phyloP scores from a whole-genome alignment of 345 rosid species.

The Camelina hispida region DNA sequence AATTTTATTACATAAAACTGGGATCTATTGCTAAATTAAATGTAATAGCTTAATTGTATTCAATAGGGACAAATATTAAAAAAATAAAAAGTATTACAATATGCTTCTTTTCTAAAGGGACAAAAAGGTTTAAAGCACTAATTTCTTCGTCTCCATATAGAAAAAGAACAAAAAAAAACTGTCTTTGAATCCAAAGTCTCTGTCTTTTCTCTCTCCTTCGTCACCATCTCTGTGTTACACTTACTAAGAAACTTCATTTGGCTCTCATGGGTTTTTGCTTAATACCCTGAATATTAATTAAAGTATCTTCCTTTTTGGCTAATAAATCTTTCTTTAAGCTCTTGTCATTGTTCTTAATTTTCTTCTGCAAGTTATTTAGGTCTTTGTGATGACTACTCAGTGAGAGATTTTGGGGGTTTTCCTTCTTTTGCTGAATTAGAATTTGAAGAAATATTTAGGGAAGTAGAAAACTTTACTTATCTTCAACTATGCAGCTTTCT shows the following conservation, averaged over 20 bases:
- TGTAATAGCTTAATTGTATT: background rate
- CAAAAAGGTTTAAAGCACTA: slow-evolving; percentile 17
- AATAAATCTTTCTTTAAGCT: slow-evolving; percentile 14
- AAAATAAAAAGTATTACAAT: background rate
- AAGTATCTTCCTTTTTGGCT: slow-evolving; percentile 32
- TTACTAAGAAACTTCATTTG: slow-evolving; percentile 40
- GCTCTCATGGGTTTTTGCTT: slow-evolving; percentile 57
- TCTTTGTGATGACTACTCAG: slow-evolving; percentile 24
- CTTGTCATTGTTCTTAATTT: slow-evolving; percentile 8
- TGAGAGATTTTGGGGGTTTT: slow-evolving; percentile 24
- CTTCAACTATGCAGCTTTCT: slow-evolving; percentile 40
- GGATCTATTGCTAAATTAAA: slow-evolving; percentile 7
- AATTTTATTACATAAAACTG: background rate
- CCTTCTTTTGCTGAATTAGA: slow-evolving; percentile 8
- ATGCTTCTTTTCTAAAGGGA: slow-evolving; percentile 33
- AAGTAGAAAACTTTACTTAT: slow-evolving; percentile 5
- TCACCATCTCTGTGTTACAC: slow-evolving; percentile 30
- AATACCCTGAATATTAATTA: slow-evolving; percentile 20
- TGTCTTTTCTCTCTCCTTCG: slow-evolving; percentile 7
- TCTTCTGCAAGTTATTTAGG: slow-evolving; percentile 2
- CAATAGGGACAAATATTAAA: slow-evolving; percentile 3
- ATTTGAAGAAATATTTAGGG: slow-evolving; percentile 16
- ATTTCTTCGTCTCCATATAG: slow-evolving; percentile 18
- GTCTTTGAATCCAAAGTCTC: slow-evolving; percentile 71
- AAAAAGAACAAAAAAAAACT: slow-evolving; percentile 42